These are phyloP conservation scores for Alternaria angustiovoidea DNA, from an alignment of 2,329 filamentous ascomycete genomes.

Conservation along the genomic window DNA sequence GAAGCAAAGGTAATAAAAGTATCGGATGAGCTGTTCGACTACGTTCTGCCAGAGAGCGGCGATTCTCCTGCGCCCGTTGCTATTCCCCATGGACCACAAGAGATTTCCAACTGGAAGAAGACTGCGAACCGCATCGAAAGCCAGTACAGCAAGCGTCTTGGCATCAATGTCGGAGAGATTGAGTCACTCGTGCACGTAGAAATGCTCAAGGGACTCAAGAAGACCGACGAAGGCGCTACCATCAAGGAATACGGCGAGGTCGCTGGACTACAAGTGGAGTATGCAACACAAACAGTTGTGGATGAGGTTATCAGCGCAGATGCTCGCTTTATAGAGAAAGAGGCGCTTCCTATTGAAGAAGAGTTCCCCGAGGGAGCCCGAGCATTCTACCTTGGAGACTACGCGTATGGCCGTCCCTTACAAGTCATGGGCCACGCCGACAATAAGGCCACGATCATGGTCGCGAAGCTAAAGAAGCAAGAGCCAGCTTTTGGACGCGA, in stretches of 20 bases:
- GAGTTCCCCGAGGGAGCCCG: slow-evolving; percentile 86
- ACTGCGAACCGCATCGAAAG: slow-evolving; percentile 85
- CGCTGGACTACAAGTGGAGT: slow-evolving; percentile 84
- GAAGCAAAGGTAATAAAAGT: slow-evolving; percentile 90
- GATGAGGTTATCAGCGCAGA: slow-evolving; percentile 91
- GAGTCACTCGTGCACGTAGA: slow-evolving; percentile 92
- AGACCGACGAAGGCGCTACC: slow-evolving; percentile 88
- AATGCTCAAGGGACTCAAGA: slow-evolving; percentile 88
- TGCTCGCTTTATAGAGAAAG: slow-evolving; percentile 88
- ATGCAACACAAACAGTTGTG: slow-evolving; percentile 89
- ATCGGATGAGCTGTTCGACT: slow-evolving; percentile 93
- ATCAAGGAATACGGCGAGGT: slow-evolving; percentile 92
- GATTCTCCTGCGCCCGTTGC: slow-evolving; percentile 66
- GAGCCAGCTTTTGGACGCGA: slow-evolving; percentile 83
- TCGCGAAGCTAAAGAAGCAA: slow-evolving; percentile 74
- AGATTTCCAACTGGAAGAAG: slow-evolving; percentile 83
- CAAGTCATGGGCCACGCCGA: slow-evolving; percentile 77
- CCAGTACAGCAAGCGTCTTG: slow-evolving; percentile 89
- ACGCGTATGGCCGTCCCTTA: slow-evolving; percentile 89
- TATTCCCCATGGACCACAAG: slow-evolving; percentile 74
- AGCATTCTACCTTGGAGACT: slow-evolving; percentile 94
- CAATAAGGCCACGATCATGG: slow-evolving; percentile 79
- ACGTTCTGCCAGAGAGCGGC: slow-evolving; percentile 72
- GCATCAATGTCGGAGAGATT: slow-evolving; percentile 83
- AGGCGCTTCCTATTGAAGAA: slow-evolving; percentile 85